These are phyloP conservation scores for Lolium perenne DNA, from an alignment of 176 grass and related monocot species.

Conservation along the genomic window DNA sequence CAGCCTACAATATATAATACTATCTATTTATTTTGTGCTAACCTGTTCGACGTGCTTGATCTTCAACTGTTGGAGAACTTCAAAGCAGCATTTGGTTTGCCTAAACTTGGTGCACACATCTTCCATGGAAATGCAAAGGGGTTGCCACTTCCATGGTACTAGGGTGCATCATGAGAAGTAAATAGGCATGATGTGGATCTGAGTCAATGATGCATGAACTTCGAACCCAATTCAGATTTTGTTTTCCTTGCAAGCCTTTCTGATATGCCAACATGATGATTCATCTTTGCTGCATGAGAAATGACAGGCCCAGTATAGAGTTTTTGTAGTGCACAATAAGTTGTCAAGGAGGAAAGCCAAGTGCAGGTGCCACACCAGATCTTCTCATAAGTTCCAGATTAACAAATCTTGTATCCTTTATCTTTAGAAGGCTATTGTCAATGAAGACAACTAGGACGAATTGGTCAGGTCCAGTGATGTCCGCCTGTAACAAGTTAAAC, in stretches of 20 bases:
- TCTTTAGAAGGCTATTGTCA: constrained; percentile 41
- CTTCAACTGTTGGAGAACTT: background rate
- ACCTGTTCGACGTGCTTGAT: constrained; percentile 30
- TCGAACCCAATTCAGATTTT: background rate
- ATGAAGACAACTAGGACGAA: constrained; percentile 55
- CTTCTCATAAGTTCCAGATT: constrained; percentile 37
- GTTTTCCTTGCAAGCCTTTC: constrained; percentile 17
- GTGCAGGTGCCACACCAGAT: constrained; percentile 27
- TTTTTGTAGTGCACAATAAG: constrained; percentile 24
- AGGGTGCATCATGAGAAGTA: constrained; percentile 18
- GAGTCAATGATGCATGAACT: constrained; percentile 22
- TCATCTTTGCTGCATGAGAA: constrained; percentile 32
- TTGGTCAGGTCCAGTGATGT: constrained; percentile 38
- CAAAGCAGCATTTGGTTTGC: constrained; percentile 29
- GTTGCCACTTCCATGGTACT: background rate
- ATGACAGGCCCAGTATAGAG: background rate
- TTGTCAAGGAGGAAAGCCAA: constrained; percentile 52
- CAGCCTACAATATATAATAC: background rate
- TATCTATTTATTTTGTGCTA: constrained; percentile 29
- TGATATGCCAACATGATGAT: constrained; percentile 26
- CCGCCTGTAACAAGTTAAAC: constrained; percentile 35
- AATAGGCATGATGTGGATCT: constrained; percentile 7
- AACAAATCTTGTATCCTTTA: constrained; percentile 44
- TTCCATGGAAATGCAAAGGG: constrained; percentile 12
- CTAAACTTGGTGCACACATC: constrained; percentile 4